phyloP scores from a whole-genome alignment of 1,284 basidiomycete species.

The Apiotrichum akiyoshidainum region DNA sequence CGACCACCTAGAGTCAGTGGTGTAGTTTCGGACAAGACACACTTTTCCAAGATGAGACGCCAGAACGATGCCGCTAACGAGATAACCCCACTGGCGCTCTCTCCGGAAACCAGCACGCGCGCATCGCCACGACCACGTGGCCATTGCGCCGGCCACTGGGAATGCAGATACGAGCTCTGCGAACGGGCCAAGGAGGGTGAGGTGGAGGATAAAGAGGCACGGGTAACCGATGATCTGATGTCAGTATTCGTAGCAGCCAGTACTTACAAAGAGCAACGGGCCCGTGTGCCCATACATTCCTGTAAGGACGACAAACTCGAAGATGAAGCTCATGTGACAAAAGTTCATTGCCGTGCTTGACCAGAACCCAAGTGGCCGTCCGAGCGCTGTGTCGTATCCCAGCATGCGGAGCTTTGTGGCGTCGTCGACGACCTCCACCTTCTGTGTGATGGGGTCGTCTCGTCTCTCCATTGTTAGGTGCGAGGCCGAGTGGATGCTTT shows the following conservation, averaged over 20 bases:
- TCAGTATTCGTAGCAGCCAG: neutral
- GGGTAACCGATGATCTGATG: slow-evolving; percentile 7
- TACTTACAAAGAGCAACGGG: slow-evolving; percentile 2
- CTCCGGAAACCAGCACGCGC: slow-evolving; percentile 1
- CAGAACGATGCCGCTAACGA: neutral
- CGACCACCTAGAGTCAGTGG: neutral
- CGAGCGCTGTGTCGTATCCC: slow-evolving; percentile 4
- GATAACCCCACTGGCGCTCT: slow-evolving; percentile 7
- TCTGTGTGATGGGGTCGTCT: too few species aligned
- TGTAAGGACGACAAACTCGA: neutral
- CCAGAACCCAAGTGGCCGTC: slow-evolving; percentile 4
- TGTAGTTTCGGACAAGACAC: neutral
- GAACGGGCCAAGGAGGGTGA: slow-evolving; percentile 3
- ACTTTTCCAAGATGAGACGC: slow-evolving; percentile 4
- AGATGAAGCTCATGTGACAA: slow-evolving; percentile 1
- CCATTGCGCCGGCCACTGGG: slow-evolving; percentile 2
- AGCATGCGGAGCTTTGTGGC: slow-evolving; percentile 2
- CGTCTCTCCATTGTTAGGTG: too few species aligned
- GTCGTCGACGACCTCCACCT: too few species aligned
- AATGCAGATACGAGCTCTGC: slow-evolving; percentile 2
- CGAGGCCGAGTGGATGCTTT: too few species aligned
- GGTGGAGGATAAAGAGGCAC: neutral
- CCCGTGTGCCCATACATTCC: neutral
- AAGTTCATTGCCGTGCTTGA: neutral
- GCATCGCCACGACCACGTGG: slow-evolving; percentile 8